Base-by-base conservation (phyloP, 2,329 filamentous ascomycete species). In the Cladosporium sphaerospermum region DNA sequence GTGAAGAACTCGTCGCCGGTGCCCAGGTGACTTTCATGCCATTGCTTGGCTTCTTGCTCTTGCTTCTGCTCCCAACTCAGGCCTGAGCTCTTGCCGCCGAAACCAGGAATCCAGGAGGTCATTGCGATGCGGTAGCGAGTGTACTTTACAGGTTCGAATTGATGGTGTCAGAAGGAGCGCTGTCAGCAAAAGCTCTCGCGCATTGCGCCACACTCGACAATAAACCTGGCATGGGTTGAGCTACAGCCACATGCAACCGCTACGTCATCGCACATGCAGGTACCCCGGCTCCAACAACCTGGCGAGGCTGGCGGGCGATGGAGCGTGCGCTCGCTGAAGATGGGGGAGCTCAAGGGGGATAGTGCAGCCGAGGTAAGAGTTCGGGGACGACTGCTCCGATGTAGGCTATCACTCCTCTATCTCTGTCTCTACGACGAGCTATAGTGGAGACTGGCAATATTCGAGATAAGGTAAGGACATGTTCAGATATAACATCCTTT, bases 31-130 rank as follows among this genome's bases (percentile, higher is more conserved):
- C 51, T 47, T 34, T 53, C 51, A 32, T 47, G 51, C 51, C 51
- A 53, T 10, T 33, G 18, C 31, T 53, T 53, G 36, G 51, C 51
- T 43, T 53, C 51, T n/a, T 53, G 36, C 39, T 33, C 51, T 34
- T 53, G 51, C 14, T 51, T 43, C 33, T 51, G 39, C 40, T 51
- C 48, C 32, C 42, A 43, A 40, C 48, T 51, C n/a, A 39, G 11
- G 16, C 43, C 43, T 11, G 28, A 32, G 23, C 44, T 47, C 14
- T 44, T 44, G 10, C 45, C 45, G 14, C 51, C 51, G 14, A 53
- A 53, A 23, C 51, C 45, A 11, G 51, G 51, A 8, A 53, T 53
- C 51, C 51, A 53, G 2, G 51, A 53, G 34, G 51, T 46, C 51
- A 53, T 53, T 13, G 13, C 36, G 36, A 14, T 36, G 34, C 10